Evolutionary conservation across 345 rosid species (phyloP).

Genomic region (Eucalyptus marginata): DNA sequence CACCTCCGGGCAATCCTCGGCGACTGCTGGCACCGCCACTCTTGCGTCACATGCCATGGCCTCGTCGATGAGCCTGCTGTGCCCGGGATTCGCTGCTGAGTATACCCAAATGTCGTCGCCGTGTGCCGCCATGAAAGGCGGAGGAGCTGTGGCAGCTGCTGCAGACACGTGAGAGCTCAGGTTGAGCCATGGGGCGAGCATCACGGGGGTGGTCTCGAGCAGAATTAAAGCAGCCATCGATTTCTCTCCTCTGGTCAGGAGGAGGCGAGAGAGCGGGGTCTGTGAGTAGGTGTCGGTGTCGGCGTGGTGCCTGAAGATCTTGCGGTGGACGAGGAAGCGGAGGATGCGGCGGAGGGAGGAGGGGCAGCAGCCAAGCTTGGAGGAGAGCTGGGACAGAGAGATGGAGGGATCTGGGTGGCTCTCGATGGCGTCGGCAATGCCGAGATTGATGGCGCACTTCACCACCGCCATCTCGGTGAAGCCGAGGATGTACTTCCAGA

Average conservation of each 20-base stretch:
- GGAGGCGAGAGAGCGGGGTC: slow-evolving; percentile 51
- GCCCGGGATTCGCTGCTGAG: slow-evolving; percentile 17
- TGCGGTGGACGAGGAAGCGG: slow-evolving; percentile 46
- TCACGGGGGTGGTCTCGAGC: slow-evolving; percentile 31
- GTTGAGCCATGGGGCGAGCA: slow-evolving; percentile 49
- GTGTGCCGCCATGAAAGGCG: slow-evolving; percentile 39
- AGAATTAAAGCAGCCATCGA: slow-evolving; percentile 31
- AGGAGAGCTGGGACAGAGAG: slow-evolving; percentile 35
- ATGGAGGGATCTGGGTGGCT: slow-evolving; percentile 24
- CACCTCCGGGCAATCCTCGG: slow-evolving; percentile 26
- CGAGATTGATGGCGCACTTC: slow-evolving; percentile 73
- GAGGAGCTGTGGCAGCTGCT: background rate
- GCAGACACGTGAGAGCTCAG: slow-evolving; percentile 24
- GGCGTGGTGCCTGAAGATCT: slow-evolving; percentile 18
- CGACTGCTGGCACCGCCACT: slow-evolving; percentile 12
- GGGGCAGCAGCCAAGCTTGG: slow-evolving; percentile 30
- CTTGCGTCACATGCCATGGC: slow-evolving; percentile 63
- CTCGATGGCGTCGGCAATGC: slow-evolving; percentile 52
- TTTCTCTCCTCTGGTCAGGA: slow-evolving; percentile 20
- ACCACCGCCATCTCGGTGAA: slow-evolving; percentile 40
- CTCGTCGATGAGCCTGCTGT: slow-evolving; percentile 28
- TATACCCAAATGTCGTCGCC: slow-evolving; percentile 39
- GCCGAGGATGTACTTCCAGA: slow-evolving; percentile 50
- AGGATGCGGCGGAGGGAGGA: slow-evolving; percentile 44
- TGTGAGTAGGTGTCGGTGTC: slow-evolving; percentile 15